Evolutionary conservation across 2,329 filamentous ascomycete genomes (phyloP), one percentile per base, ranked within the genome.

Genomic region (Zymoseptoria brevis): DNA sequence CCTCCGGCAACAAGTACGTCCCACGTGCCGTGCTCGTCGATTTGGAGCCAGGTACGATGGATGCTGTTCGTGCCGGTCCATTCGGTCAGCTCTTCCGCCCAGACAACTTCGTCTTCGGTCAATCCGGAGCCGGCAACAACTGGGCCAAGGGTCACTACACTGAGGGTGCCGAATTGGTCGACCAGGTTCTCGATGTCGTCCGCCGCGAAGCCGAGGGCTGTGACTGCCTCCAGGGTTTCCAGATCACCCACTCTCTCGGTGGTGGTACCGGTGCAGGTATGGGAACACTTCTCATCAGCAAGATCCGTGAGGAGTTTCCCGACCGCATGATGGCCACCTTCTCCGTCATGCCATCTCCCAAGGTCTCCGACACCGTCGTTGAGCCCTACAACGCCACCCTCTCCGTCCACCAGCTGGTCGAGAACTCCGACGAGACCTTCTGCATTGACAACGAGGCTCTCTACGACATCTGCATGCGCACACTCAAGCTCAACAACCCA

Each of bases 61-160:
- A 99, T 73, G 94, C 94, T 71, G 93, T 99, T 82, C 93, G 93
- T 77, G 90, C 93, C 72, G 93, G 94, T 79, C 94, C 94, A 69
- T 97, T 97, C 77, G 94, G 94, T 72, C 89, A 96, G 83, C 91
- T 99, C 71, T 97, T 99, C 91, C 92, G 94, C 68, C 94, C 94
- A 76, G 94, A 99, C 83, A 99, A 97, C 88, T 97, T 97, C 81
- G 91, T 97, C 76, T 97, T 97, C 79, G 94, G 94, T 73, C 94
- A 97, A 83, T 97, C 94, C 73, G 93, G 94, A 85, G 94, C 94
- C 78, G 94, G 94, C 81, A 99, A 99, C 90, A 97, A 97, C 87
- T 99, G 94, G 94, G 94, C 94, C 80, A 99, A 97, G 88, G 94
- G 94, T 82, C 94, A 99, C 79, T 99, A 99, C 86, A 99, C 94